phyloP scores from a whole-genome alignment of 164 flowering plant species.

The Echeveria elegans region DNA sequence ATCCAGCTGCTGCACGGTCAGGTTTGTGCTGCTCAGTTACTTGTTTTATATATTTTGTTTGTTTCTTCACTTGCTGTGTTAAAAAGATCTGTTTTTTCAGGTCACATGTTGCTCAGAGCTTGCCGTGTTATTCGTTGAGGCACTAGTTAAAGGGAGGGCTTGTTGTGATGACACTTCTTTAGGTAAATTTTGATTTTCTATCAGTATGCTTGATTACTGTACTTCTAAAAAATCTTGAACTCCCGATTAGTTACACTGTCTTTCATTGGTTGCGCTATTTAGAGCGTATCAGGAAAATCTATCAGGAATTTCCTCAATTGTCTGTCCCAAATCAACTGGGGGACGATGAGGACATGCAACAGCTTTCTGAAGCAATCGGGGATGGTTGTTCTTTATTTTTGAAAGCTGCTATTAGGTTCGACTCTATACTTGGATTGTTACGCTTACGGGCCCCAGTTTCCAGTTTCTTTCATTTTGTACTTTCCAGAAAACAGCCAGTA shows the following conservation, averaged over 20 bases:
- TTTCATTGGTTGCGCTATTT: conserved; percentile 12
- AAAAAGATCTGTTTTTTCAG: too few species aligned
- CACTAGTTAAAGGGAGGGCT: conserved; percentile 68
- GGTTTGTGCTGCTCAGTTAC: conserved; percentile 28
- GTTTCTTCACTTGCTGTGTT: too few species aligned
- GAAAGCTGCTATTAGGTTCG: conserved; percentile 82
- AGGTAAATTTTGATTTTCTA: conserved; percentile 41
- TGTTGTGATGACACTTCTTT: conserved; percentile 52
- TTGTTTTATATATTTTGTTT: too few species aligned
- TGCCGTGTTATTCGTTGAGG: conserved; percentile 70
- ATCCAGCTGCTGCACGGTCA: conserved; percentile 66
- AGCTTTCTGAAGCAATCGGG: conserved; percentile 74
- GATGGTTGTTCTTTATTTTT: conserved; percentile 82
- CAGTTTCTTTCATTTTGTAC: not conserved
- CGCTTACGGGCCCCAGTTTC: not conserved
- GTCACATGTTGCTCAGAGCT: conserved; percentile 95
- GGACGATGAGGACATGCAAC: conserved; percentile 73
- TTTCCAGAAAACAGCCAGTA: not conserved
- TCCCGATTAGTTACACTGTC: not conserved
- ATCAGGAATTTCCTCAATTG: conserved; percentile 59
- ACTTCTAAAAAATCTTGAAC: not conserved
- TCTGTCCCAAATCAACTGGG: conserved; percentile 63
- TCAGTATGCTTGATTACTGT: not conserved
- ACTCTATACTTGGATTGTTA: not conserved
- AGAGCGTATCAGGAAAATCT: conserved; percentile 85